These are phyloP conservation scores for Rhododendron ovatum DNA, from an alignment of 148 eudicot species.

Conservation along the genomic window DNA sequence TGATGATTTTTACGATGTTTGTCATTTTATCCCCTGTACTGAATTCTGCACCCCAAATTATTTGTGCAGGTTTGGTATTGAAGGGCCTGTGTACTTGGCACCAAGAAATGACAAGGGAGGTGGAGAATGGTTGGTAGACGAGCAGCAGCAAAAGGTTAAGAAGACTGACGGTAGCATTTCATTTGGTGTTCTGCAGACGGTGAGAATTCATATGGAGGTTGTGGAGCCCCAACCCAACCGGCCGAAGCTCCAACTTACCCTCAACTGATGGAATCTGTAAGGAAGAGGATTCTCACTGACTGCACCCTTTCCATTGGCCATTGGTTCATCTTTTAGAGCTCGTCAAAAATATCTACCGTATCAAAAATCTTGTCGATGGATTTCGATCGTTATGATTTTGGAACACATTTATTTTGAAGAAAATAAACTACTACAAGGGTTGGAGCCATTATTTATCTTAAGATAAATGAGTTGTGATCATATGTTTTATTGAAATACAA, in stretches of 20 bases:
- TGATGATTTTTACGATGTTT: background rate
- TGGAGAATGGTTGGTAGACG: constrained; percentile 90
- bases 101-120: constrained; percentile 48
- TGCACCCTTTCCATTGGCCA: background rate
- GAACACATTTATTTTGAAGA: background rate
- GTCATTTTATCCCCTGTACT: background rate
- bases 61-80: constrained; percentile 74
- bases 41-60: background rate
- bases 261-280: constrained; percentile 23
- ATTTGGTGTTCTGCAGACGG: constrained; percentile 70
- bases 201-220: constrained; percentile 80
- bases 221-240: constrained; percentile 93
- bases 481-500: no score
- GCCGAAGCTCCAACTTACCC: constrained; percentile 86
- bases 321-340: background rate
- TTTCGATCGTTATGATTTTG: background rate
- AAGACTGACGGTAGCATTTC: constrained; percentile 59
- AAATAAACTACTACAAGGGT: background rate
- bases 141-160: constrained; percentile 73
- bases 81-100: constrained; percentile 84
- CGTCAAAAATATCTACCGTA: background rate
- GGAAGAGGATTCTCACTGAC: background rate
- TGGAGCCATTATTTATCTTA: background rate
- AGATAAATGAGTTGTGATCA: background rate
- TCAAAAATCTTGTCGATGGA: background rate